Conservation (phyloP, 2,329 filamentous ascomycete species). For the Dactylonectria macrodidyma region DNA sequence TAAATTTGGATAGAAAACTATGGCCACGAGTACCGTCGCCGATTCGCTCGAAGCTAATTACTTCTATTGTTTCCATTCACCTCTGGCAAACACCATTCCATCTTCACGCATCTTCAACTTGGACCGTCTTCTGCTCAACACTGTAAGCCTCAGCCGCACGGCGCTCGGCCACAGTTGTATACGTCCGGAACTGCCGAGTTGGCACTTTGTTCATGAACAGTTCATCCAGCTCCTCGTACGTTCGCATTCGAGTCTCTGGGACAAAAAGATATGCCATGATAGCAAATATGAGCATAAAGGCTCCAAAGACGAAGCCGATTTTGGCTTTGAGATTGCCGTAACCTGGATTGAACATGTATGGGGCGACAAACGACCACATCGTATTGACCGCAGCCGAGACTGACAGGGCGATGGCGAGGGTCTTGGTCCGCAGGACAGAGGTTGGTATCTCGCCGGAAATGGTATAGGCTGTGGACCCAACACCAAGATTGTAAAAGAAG, state of each 20-base stretch:
- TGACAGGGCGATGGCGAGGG: constrained; percentile 61
- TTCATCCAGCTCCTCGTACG: constrained; percentile 49
- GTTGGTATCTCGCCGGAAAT: constrained; percentile 61
- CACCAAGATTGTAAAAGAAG: constrained; percentile 59
- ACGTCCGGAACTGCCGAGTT: constrained; percentile 41
- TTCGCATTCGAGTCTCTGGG: constrained; percentile 60
- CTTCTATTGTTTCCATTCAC: too few species aligned
- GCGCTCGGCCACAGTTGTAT: constrained; percentile 43
- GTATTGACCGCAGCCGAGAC: constrained; percentile 57
- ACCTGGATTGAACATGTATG: constrained; percentile 58
- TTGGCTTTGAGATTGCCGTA: constrained; percentile 57
- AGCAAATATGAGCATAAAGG: constrained; percentile 53
- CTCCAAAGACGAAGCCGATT: constrained; percentile 59
- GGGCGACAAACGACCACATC: constrained; percentile 62
- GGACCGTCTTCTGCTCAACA: constrained; percentile 12
- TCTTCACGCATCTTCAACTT: background rate
- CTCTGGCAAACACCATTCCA: too few species aligned
- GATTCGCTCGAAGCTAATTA: too few species aligned
- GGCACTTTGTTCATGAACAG: constrained; percentile 46
- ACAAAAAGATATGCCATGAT: constrained; percentile 60
- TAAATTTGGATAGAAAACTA: too few species aligned
- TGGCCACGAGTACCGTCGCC: too few species aligned
- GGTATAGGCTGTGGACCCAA: constrained; percentile 59
- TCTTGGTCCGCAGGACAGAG: constrained; percentile 59
- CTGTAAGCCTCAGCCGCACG: constrained; percentile 47